phyloP scores from a whole-genome alignment of 441 rosid genomes.

The Raphanus hybrid region DNA sequence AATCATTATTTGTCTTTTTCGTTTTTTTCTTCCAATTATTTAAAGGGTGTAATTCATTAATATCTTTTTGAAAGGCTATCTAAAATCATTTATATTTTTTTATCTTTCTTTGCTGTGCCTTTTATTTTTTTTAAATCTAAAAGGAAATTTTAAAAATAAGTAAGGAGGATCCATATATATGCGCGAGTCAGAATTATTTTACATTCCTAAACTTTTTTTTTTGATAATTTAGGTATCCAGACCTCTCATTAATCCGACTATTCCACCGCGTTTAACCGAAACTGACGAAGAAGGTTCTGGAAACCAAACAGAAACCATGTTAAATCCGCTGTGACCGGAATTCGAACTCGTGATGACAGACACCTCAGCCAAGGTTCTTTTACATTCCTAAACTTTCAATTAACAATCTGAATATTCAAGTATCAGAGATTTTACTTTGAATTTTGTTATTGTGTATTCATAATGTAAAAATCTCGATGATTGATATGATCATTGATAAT shows the following conservation, averaged over 20 bases:
- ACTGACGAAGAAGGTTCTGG: too few relatives aligned
- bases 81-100: not conserved
- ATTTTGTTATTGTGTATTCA: not conserved
- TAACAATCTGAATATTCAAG: conserved; percentile 7
- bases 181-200: not conserved
- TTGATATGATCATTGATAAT: not conserved
- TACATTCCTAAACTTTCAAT: not conserved
- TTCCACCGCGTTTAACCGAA: too few relatives aligned
- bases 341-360: too few relatives aligned
- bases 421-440: not conserved
- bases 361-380: not conserved
- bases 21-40: not conserved
- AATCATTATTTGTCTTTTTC: not conserved
- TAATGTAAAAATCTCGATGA: not conserved
- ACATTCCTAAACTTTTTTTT: not conserved
- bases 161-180: not conserved
- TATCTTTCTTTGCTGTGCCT: not conserved
- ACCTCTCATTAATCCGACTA: too few relatives aligned
- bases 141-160: not conserved
- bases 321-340: too few relatives aligned
- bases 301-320: too few relatives aligned
- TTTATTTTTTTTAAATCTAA: not conserved
- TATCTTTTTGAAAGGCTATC: not conserved
- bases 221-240: too few relatives aligned
- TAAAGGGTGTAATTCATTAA: not conserved